Evolutionary conservation across 148 eudicot species (phyloP), one percentile per base, ranked within the genome.

Genomic region (Linanthus parryae): DNA sequence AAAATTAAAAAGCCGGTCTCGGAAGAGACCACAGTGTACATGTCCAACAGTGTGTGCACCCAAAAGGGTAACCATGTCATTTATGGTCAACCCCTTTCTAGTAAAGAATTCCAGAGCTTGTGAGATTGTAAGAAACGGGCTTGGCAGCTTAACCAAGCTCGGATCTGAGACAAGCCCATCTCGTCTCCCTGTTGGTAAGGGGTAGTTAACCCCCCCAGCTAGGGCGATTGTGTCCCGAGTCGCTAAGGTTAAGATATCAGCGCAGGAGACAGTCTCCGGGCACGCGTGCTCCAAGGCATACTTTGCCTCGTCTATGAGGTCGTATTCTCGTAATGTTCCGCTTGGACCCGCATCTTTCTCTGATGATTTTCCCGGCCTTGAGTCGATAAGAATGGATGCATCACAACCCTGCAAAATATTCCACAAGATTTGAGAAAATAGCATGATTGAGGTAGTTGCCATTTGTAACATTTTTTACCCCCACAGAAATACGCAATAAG

Each of bases 401-500:
- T 68, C 73, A 44, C 73, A 68, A 18, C 73, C 73, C 73, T 68
- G n/a, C n/a, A n/a, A n/a, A n/a, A n/a, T n/a, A n/a, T n/a, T n/a
- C n/a, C n/a, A n/a, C n/a, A n/a, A n/a, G n/a, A n/a, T n/a, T n/a
- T n/a, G n/a, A n/a, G n/a, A n/a, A n/a, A n/a, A n/a, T n/a, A n/a
- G n/a, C n/a, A n/a, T n/a, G n/a, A n/a, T n/a, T n/a, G n/a, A n/a
- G n/a, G n/a, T n/a, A n/a, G n/a, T n/a, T n/a, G n/a, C n/a, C n/a
- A n/a, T n/a, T n/a, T n/a, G n/a, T n/a, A n/a, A n/a, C n/a, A n/a
- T n/a, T n/a, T n/a, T n/a, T n/a, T n/a, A n/a, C n/a, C n/a, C n/a
- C n/a, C n/a, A n/a, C n/a, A n/a, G n/a, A n/a, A n/a, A n/a, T n/a
- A n/a, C n/a, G n/a, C n/a, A n/a, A n/a, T n/a, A n/a, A n/a, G n/a